These are phyloP conservation scores for Epicoccum sorghinum DNA, from an alignment of 2,329 filamentous ascomycete species.

Conservation along the genomic window DNA sequence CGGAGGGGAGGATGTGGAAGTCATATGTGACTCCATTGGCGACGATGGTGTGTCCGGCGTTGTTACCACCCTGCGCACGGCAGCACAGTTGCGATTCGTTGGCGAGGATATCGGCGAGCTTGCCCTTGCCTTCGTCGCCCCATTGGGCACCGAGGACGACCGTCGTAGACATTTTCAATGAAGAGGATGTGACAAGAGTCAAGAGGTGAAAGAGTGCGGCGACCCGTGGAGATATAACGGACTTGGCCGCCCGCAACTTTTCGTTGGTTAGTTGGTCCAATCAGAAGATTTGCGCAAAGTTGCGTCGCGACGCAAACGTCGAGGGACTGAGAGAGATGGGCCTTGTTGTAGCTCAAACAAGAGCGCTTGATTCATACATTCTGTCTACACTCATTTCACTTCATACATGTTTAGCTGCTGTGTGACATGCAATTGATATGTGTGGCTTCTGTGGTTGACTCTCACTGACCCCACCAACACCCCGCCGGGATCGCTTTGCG, in stretches of 20 bases:
- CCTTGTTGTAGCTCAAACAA: slow-evolving; percentile 15
- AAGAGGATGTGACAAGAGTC: slow-evolving; percentile 6
- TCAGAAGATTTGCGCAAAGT: slow-evolving; percentile 33
- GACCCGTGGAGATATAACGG: slow-evolving; percentile 26
- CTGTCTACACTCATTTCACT: not conserved
- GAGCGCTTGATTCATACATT: slow-evolving; percentile 1
- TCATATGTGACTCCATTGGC: slow-evolving; percentile 55
- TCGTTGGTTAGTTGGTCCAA: slow-evolving; percentile 22
- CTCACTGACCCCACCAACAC: slow-evolving; percentile 7
- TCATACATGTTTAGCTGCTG: not conserved
- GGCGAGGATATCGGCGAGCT: slow-evolving; percentile 64
- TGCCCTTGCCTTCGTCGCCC: slow-evolving; percentile 66
- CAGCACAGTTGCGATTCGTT: slow-evolving; percentile 62
- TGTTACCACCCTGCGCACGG: slow-evolving; percentile 66
- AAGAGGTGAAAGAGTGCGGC: slow-evolving; percentile 20
- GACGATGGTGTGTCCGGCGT: slow-evolving; percentile 57
- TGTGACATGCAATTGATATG: slow-evolving; percentile 12
- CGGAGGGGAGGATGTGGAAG: slow-evolving; percentile 58
- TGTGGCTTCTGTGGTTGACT: slow-evolving; percentile 2
- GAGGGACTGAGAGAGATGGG: not conserved
- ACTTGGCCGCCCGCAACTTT: slow-evolving; percentile 23
- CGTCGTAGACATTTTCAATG: slow-evolving; percentile 55
- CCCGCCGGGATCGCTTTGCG: not conserved
- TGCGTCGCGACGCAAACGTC: slow-evolving; percentile 17
- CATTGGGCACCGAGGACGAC: slow-evolving; percentile 66